phyloP scores from a whole-genome alignment of 352 stramenopile species.

The Globisporangium solare region DNA sequence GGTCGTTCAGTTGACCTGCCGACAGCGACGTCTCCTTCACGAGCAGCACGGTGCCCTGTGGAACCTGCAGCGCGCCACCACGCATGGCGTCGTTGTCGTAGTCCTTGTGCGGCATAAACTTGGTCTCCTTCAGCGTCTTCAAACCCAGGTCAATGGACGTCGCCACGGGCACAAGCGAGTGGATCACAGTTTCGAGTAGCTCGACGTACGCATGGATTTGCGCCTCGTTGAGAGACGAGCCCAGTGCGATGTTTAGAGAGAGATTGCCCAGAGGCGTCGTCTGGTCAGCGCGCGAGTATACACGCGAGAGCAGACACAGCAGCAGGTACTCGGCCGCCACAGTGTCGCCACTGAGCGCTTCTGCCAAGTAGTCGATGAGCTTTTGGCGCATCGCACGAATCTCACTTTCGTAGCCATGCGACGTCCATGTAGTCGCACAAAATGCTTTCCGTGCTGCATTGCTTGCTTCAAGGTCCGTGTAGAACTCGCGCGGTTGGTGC shows the following conservation, averaged over 20 bases:
- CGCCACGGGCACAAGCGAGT: conserved; percentile 50
- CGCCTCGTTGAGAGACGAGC: background rate
- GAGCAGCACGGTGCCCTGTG: conserved; percentile 56
- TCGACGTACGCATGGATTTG: conserved; percentile 17
- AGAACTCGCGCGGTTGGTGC: conserved; percentile 30
- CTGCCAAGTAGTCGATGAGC: conserved; percentile 43
- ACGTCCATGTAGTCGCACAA: conserved; percentile 32
- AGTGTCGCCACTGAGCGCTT: conserved; percentile 31
- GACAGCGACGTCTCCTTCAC: conserved; percentile 68
- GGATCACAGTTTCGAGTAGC: conserved; percentile 26
- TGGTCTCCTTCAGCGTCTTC: conserved; percentile 47
- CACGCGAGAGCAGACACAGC: conserved; percentile 61
- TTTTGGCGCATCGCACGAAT: conserved; percentile 27
- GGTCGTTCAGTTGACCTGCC: conserved; percentile 57
- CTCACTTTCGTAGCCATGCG: conserved; percentile 12
- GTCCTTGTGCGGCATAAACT: conserved; percentile 72
- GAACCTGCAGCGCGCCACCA: conserved; percentile 53
- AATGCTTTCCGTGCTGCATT: conserved; percentile 32
- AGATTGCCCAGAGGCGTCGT: conserved; percentile 67
- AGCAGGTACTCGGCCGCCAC: conserved; percentile 70
- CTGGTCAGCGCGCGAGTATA: conserved; percentile 60
- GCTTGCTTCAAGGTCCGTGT: conserved; percentile 24
- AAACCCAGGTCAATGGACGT: conserved; percentile 51
- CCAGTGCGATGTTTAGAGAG: conserved; percentile 58
- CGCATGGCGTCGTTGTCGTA: conserved; percentile 63